Conservation (phyloP, 1,139 yeast species). For the Taphrina deformans region DNA sequence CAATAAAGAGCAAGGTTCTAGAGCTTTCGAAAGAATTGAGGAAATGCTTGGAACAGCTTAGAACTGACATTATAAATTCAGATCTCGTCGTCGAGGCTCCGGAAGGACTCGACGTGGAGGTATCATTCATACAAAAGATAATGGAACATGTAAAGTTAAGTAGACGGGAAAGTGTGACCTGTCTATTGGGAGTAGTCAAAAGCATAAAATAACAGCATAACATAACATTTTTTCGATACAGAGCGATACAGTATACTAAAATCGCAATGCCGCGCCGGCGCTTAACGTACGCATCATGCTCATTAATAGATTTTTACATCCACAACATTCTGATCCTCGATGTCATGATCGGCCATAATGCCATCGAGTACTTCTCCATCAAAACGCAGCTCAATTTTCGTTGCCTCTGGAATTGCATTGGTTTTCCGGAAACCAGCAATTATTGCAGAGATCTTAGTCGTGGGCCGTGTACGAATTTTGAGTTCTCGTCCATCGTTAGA, state of each 20-base stretch:
- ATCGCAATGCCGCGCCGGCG: background rate
- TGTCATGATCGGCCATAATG: slow-evolving; percentile 10
- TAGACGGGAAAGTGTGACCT: slow-evolving; percentile 10
- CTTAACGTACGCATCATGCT: too few relatives aligned
- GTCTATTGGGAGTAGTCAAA: slow-evolving; percentile 5
- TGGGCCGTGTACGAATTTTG: slow-evolving; percentile 8
- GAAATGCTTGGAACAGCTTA: background rate
- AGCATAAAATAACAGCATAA: slow-evolving; percentile 1
- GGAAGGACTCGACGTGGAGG: background rate
- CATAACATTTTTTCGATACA: background rate
- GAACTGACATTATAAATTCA: background rate
- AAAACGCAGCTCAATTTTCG: background rate
- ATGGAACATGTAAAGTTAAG: background rate
- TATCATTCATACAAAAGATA: background rate
- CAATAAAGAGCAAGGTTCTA: background rate
- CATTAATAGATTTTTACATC: slow-evolving; percentile 14
- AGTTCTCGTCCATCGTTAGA: slow-evolving; percentile 7
- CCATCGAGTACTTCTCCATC: slow-evolving; percentile 25
- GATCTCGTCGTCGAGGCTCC: background rate
- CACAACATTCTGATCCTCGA: slow-evolving; percentile 19
- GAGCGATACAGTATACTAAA: background rate
- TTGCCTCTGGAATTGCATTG: background rate
- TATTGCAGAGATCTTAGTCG: slow-evolving; percentile 3
- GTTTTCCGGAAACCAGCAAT: slow-evolving; percentile 9
- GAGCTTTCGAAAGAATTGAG: background rate